Conservation (phyloP, 164 flowering plant species). For the Litsea cubeba region DNA sequence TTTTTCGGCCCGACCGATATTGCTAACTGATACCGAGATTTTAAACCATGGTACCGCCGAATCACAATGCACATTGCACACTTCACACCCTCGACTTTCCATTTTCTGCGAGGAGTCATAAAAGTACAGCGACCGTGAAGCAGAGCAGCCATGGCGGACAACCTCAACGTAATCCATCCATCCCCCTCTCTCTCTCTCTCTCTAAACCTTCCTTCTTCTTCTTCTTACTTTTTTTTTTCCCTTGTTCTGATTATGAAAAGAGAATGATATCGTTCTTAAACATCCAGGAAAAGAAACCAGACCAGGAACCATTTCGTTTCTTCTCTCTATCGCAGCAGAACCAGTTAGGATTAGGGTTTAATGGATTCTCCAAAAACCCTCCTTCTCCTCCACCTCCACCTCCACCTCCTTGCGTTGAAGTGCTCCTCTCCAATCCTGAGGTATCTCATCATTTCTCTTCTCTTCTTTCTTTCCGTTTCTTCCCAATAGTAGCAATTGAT, state of each 20-base stretch:
- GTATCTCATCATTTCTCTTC: constrained; percentile 20
- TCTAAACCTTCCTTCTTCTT: background rate
- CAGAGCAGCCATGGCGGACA: constrained; percentile 13
- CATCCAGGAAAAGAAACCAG: constrained; percentile 5
- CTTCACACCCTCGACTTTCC: too few species aligned
- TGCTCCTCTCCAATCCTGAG: constrained; percentile 41
- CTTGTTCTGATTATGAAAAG: background rate
- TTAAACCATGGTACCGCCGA: too few species aligned
- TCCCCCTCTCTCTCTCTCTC: background rate
- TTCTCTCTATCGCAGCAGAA: constrained; percentile 7
- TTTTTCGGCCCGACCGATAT: too few species aligned
- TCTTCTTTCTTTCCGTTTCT: background rate
- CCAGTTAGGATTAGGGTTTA: constrained; percentile 35
- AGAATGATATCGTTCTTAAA: background rate
- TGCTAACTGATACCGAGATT: too few species aligned
- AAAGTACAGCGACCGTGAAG: too few species aligned
- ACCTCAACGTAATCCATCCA: constrained; percentile 9
- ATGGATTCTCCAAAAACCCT: constrained; percentile 36
- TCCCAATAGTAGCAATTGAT: background rate
- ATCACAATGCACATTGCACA: too few species aligned
- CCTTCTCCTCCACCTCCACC: constrained; percentile 49
- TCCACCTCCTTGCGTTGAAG: constrained; percentile 75
- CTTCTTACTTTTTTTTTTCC: background rate
- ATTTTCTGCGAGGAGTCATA: too few species aligned
- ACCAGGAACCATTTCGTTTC: constrained; percentile 6